Evolutionary conservation across 305 asterid species (phyloP).

Genomic region (Fraxinus latifolia): DNA sequence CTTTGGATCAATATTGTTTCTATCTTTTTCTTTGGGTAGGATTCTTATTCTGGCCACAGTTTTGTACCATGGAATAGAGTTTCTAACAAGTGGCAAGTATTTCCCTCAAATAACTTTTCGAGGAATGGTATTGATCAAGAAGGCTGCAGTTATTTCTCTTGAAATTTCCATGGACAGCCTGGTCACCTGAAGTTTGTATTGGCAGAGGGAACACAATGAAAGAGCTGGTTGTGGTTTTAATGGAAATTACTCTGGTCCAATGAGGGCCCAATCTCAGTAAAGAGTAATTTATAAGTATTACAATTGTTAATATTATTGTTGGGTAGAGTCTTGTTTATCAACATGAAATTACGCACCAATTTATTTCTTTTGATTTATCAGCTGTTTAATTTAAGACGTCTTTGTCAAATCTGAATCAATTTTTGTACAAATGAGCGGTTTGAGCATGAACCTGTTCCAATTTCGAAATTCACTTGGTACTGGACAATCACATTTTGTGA

Average conservation of each 20-base stretch:
- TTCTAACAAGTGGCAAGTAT: neutral
- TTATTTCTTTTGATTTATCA: neutral
- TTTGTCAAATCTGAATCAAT: neutral
- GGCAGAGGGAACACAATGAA: neutral
- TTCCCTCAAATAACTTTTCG: neutral
- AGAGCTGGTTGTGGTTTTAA: neutral
- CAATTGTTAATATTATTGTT: neutral
- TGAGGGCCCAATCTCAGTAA: neutral
- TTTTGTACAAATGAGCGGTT: neutral
- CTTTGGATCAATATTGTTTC: neutral
- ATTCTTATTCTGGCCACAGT: neutral
- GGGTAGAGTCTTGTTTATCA: neutral
- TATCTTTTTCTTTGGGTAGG: neutral
- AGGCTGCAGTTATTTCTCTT: neutral
- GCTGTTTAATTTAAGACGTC: neutral
- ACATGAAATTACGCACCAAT: neutral
- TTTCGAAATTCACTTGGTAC: neutral
- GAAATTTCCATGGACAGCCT: neutral
- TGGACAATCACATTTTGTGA: neutral
- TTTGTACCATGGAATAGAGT: neutral
- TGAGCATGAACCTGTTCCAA: neutral
- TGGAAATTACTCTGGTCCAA: neutral
- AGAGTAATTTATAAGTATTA: neutral
- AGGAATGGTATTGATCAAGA: neutral
- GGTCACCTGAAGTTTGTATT: neutral